A percentile compares a stretch with the other conserved stretches of the same genome.
phyloP scores from a whole-genome alignment of 148 eudicot genomes.

The Rhododendron ferrugineum region DNA sequence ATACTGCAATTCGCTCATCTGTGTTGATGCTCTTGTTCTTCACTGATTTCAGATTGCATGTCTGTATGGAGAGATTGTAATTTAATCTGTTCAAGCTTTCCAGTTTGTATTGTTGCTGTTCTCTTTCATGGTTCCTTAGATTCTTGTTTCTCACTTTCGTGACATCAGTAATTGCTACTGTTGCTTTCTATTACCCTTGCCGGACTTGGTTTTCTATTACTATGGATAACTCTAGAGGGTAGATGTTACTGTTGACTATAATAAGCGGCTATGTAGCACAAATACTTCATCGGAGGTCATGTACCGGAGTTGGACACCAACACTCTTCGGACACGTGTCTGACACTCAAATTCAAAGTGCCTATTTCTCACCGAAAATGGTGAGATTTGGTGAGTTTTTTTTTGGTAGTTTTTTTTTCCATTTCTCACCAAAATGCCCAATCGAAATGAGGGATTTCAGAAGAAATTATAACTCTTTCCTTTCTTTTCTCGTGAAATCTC shows the following conservation, averaged over 20 bases:
- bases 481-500: too few species aligned
- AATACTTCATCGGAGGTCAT: too few species aligned
- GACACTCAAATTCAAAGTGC: too few species aligned
- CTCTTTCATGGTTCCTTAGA: background rate
- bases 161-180: background rate
- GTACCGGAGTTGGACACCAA: too few species aligned
- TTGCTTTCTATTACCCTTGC: background rate
- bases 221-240: background rate
- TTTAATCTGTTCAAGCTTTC: background rate
- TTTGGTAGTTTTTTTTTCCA: too few species aligned
- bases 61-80: background rate
- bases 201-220: background rate
- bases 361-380: too few species aligned
- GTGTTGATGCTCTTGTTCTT: background rate
- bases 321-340: too few species aligned
- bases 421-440: too few species aligned
- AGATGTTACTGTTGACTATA: background rate
- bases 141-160: background rate
- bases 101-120: conserved; percentile 1
- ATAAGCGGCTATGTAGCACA: background rate
- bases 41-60: background rate
- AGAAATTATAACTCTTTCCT: too few species aligned
- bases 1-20: background rate
- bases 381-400: too few species aligned
- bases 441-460: too few species aligned